These are phyloP conservation scores for Diplotaxis tenuifolia DNA, from an alignment of 345 rosid species.

Conservation along the genomic window DNA sequence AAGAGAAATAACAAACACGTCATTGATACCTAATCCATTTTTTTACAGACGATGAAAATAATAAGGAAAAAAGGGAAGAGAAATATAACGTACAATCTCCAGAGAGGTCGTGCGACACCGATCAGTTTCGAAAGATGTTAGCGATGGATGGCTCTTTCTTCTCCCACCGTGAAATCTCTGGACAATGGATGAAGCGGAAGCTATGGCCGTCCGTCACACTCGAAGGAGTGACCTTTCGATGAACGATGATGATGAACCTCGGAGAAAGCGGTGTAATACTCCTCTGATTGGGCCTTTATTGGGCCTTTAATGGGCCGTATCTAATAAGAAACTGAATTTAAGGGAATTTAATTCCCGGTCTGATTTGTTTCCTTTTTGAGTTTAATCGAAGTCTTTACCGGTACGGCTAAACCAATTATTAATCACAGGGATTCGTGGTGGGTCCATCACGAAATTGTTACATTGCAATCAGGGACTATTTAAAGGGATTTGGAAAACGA, in stretches of 20 bases:
- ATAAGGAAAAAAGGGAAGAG: not conserved
- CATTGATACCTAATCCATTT: not conserved
- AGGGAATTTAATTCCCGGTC: too few species aligned
- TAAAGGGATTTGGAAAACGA: slow-evolving; percentile 22
- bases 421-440: not conserved
- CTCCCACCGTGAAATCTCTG: slow-evolving; percentile 1
- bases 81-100: slow-evolving; percentile 5
- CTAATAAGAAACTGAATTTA: not conserved
- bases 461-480: slow-evolving; percentile 19
- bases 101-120: not conserved
- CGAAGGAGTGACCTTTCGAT: not conserved
- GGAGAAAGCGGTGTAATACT: not conserved
- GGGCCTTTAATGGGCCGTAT: not conserved
- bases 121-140: not conserved
- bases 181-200: slow-evolving; percentile 2
- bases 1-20: not conserved
- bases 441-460: slow-evolving; percentile 12
- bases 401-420: not conserved
- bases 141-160: not conserved
- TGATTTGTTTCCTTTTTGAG: too few species aligned
- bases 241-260: slow-evolving; percentile 1
- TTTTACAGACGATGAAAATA: not conserved
- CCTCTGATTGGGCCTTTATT: not conserved
- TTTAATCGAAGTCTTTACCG: too few species aligned
- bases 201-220: slow-evolving; percentile 18